Percentiles rank a stretch among this genome's conserved stretches.
Evolutionary conservation across 2,329 filamentous ascomycete genomes (phyloP).

Genomic region (Aspergillus awamori): DNA sequence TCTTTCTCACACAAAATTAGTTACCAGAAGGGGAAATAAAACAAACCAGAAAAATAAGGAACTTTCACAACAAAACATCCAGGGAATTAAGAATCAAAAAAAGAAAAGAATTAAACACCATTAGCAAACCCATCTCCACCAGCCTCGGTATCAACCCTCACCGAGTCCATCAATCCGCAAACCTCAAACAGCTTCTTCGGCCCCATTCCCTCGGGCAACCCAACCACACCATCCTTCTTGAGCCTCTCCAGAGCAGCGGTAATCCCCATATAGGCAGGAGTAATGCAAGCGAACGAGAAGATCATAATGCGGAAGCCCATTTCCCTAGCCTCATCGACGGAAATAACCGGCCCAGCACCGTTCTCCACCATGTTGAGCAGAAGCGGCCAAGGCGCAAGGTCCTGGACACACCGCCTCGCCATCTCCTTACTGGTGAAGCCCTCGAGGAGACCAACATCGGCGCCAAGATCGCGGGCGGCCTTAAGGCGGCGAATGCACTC

Average conservation of each 20-base stretch:
- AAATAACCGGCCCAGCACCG: constrained; percentile 42
- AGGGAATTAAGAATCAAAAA: neutral
- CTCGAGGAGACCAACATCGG: constrained; percentile 47
- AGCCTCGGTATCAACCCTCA: constrained; percentile 43
- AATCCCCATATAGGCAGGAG: constrained; percentile 43
- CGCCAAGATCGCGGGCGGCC: constrained; percentile 42
- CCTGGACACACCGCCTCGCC: constrained; percentile 38
- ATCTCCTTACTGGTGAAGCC: constrained; percentile 43
- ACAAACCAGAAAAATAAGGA: neutral
- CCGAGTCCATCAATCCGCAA: constrained; percentile 44
- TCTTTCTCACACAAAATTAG: neutral
- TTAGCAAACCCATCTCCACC: constrained; percentile 38
- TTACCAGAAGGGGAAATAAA: neutral
- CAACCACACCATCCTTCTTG: constrained; percentile 40
- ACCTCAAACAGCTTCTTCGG: constrained; percentile 45
- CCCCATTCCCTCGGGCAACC: constrained; percentile 33
- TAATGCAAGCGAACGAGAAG: constrained; percentile 43
- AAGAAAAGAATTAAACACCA: constrained; percentile 24
- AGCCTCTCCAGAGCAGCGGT: constrained; percentile 36
- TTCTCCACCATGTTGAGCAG: constrained; percentile 51
- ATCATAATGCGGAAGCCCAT: constrained; percentile 50
- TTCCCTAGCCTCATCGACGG: constrained; percentile 41
- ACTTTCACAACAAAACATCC: neutral
- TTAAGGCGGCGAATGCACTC: constrained; percentile 43
- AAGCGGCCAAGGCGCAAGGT: constrained; percentile 44